A percentile compares a stretch with the other conserved stretches of the same genome.
Conservation (phyloP, 1,139 yeast genomes). For the Insectozyma bohioensis region DNA sequence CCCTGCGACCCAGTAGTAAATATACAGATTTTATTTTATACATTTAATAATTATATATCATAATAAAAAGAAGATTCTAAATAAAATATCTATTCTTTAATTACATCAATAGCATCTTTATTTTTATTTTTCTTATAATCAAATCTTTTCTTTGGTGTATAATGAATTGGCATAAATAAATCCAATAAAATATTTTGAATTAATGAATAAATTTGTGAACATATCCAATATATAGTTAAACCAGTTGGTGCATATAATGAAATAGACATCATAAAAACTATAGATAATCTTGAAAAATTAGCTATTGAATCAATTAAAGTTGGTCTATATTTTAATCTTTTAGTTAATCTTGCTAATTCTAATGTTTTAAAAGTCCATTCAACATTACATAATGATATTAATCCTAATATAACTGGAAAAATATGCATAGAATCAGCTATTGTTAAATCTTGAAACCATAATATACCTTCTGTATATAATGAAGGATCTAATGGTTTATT, state of each 20-base stretch:
- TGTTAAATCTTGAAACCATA: conserved; percentile 64
- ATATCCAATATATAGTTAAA: conserved; percentile 79
- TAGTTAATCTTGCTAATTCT: conserved; percentile 43
- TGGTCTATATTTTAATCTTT: conserved; percentile 48
- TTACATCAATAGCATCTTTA: conserved; percentile 3
- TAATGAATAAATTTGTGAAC: conserved; percentile 76
- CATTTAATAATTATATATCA: no score
- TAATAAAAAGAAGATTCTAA: no score
- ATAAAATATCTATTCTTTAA: no score
- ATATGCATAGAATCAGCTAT: conserved; percentile 60
- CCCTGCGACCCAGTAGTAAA: no score
- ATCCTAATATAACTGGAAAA: conserved; percentile 71
- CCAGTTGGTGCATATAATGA: conserved; percentile 86
- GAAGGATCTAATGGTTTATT: conserved; percentile 55
- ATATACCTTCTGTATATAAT: conserved; percentile 53
- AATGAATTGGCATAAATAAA: conserved; percentile 57
- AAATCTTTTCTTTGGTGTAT: conserved; percentile 42
- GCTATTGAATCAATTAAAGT: conserved; percentile 60
- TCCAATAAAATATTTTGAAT: conserved; percentile 76
- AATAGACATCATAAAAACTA: conserved; percentile 78
- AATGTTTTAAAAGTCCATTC: conserved; percentile 71
- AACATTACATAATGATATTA: conserved; percentile 68
- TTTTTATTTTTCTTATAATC: conserved; percentile 7
- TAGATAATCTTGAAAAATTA: conserved; percentile 70
- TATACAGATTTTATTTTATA: no score